These are phyloP conservation scores for Candida easanensis DNA, from an alignment of 805 yeast genomes.

Conservation along the genomic window DNA sequence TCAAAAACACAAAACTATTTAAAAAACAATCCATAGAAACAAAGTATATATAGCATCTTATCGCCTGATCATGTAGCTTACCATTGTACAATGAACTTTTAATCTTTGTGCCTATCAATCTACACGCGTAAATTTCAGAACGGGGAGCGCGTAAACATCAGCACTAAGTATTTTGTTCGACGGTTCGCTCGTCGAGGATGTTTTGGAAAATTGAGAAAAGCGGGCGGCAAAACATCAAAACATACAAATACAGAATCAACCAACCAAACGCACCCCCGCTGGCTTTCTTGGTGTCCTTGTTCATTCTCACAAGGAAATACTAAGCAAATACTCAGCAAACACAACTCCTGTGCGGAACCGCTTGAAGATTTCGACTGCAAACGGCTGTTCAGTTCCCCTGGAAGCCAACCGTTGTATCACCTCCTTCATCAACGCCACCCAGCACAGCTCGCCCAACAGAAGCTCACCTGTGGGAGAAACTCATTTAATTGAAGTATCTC, in stretches of 20 bases:
- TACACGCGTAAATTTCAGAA: slow-evolving; percentile 5
- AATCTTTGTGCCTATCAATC: too few relatives aligned
- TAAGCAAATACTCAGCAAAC: slow-evolving; percentile 4
- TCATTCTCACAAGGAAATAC: slow-evolving; percentile 5
- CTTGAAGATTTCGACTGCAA: slow-evolving; percentile 1
- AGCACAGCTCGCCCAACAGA: neutral
- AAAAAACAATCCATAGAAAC: neutral
- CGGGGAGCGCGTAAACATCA: slow-evolving; percentile 7
- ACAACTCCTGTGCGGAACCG: slow-evolving; percentile 2
- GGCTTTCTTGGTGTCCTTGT: slow-evolving; percentile 14
- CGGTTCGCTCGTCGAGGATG: slow-evolving; percentile 6
- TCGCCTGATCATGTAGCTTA: too few relatives aligned
- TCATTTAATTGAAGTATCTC: slow-evolving; percentile 15
- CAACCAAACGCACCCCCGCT: slow-evolving; percentile 5
- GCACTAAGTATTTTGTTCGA: slow-evolving; percentile 7
- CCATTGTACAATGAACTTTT: too few relatives aligned
- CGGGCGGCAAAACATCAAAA: slow-evolving; percentile 1
- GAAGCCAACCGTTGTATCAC: neutral
- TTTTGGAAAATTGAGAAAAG: slow-evolving; percentile 14
- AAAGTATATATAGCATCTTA: neutral
- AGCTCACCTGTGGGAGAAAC: slow-evolving; percentile 6
- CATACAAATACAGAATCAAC: neutral
- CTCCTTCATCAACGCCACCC: slow-evolving; percentile 11
- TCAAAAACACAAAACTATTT: too few relatives aligned
- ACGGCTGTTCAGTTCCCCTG: slow-evolving; percentile 4